A percentile compares a stretch with the other conserved stretches of the same genome.
Evolutionary conservation across 176 grass and related monocot genomes (phyloP).

Genomic region (Musa troglodytarum): DNA sequence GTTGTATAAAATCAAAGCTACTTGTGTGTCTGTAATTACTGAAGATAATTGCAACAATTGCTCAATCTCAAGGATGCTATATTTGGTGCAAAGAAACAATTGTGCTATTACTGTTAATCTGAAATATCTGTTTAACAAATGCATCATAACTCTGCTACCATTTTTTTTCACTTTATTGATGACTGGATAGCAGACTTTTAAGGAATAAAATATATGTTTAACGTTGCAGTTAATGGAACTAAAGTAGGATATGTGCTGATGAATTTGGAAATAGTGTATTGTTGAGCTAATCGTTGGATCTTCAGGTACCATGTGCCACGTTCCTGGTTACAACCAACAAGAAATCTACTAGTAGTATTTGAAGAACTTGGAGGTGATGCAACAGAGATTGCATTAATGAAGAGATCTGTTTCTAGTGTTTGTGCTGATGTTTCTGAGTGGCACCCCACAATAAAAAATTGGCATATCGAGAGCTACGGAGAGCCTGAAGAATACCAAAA

Average conservation of each 20-base stretch:
- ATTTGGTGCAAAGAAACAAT: no score
- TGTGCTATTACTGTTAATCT: no score
- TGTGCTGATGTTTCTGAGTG: conserved; percentile 88
- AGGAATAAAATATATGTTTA: no score
- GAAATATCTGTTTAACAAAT: no score
- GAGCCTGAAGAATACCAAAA: conserved; percentile 38
- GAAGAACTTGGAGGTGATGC: conserved; percentile 91
- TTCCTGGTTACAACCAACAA: conserved; percentile 70
- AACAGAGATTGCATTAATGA: conserved; percentile 61
- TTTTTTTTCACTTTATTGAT: no score
- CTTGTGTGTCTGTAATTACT: no score
- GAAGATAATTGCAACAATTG: no score
- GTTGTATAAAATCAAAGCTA: no score
- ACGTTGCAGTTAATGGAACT: not conserved
- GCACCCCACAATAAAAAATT: conserved; percentile 79
- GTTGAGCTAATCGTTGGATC: not conserved
- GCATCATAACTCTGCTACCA: no score
- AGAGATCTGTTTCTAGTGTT: conserved; percentile 66
- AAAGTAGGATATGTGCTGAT: not conserved
- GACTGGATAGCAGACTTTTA: no score
- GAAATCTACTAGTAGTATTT: conserved; percentile 84
- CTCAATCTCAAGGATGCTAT: no score
- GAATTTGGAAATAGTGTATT: not conserved
- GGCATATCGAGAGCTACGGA: conserved; percentile 65
- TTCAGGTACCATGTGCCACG: conserved; percentile 92